Base-by-base conservation (phyloP, 495 filamentous ascomycete genomes). In the Aspergillus avenaceus region DNA sequence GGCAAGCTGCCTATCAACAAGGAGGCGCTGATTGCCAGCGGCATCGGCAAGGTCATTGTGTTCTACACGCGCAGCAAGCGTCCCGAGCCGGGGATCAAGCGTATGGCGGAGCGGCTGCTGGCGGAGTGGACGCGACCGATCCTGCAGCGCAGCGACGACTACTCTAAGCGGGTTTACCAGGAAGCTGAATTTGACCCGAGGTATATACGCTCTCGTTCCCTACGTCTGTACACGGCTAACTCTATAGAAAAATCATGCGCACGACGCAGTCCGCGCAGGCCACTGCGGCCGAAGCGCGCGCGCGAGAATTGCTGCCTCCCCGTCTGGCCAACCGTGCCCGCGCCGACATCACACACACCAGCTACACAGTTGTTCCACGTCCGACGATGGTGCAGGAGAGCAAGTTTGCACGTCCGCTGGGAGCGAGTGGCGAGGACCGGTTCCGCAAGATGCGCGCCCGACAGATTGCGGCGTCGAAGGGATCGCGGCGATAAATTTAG, bases 51-150 rank as follows among this genome's bases (percentile, higher is more conserved):
- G 61, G 87, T 99, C 24, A 84, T 95, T 24, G 79, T 93, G 45
- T 97, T 95, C 75, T 99, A 99, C 72, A 97, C 90, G 29, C 90
- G 91, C 69, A 91, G 86, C 77, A 92, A 89, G 74, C 84, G 85
- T 37, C 86, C 89, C 6, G 86, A 96, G 69, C 70, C 81, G 5
- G 76, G 75, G 45, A 96, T 99, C 78, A 97, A 97, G 76, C 88
- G 91, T 42, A 84, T 86, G 62, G 95, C 95, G 1, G 91, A 97
- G 73, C 82, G 86, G 29, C 75, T 97, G 25, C 70, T 97, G 25
- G 87, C 86, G 19, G 95, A 97, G 65, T 99, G 95, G 95, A 95
- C 89, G 38, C 81, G 95, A 8, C 90, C 92, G n/a, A 95, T 97
- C 49, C 78, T 99, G 41, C 91, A 93, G 67, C 84, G 90, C 45